Conservation (phyloP, 805 yeast species). For the Wickerhamia fluorescens region DNA sequence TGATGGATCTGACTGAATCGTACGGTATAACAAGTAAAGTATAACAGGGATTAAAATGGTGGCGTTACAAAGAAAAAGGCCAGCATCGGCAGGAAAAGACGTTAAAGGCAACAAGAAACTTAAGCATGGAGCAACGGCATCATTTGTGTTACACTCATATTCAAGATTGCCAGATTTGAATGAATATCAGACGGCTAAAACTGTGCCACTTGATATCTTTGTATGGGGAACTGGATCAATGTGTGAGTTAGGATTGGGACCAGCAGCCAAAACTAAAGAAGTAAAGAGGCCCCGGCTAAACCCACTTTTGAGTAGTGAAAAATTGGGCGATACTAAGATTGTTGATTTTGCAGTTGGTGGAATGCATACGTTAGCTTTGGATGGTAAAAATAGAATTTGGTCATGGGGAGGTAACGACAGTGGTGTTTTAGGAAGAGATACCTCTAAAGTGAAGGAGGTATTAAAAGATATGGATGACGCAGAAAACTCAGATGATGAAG, state of each 20-base stretch:
- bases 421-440: constrained; percentile 84
- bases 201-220: constrained; percentile 62
- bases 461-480: constrained; percentile 59
- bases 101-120: constrained; percentile 16
- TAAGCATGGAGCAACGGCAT: constrained; percentile 24
- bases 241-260: constrained; percentile 98
- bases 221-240: constrained; percentile 97
- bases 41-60: too few species aligned
- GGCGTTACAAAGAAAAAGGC: constrained; percentile 33
- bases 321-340: constrained; percentile 46
- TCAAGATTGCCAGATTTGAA: constrained; percentile 42
- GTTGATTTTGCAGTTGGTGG: constrained; percentile 94
- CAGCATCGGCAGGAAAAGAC: constrained; percentile 14
- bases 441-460: constrained; percentile 53
- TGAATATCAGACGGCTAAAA: constrained; percentile 27
- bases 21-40: too few species aligned
- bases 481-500: constrained; percentile 52
- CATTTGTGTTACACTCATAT: constrained; percentile 43
- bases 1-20: too few species aligned
- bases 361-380: constrained; percentile 85
- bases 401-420: constrained; percentile 98
- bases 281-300: constrained; percentile 94
- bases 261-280: constrained; percentile 82
- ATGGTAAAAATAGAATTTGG: constrained; percentile 74
- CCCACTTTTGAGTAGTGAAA: constrained; percentile 57